Evolutionary conservation across 345 rosid species (phyloP), one percentile per base, ranked within the genome.

Genomic region (Mangifera indica): DNA sequence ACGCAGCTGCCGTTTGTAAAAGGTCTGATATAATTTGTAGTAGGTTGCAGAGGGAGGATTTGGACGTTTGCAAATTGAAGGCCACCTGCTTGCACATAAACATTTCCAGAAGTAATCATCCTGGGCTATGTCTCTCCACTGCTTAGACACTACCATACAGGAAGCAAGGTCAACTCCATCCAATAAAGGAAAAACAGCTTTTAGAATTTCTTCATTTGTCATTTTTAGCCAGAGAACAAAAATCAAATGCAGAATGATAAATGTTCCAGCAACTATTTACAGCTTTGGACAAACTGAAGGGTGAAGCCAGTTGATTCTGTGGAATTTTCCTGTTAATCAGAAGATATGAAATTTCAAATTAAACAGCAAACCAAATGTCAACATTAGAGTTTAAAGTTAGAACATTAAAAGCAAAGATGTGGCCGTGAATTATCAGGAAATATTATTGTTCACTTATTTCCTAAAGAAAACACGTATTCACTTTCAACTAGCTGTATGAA

Each of bases 31-130:
- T 21, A 92, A 80, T 79, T 83, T 88, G 84, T 82, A 83, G 79
- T 92, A 92, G 21, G 93, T 87, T 15, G 63, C 74, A 5, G 91
- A 79, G 13, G 87, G 93, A 22, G 96, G 93, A 66, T 26, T 82
- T 6, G 84, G 81, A 14, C 85, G 87, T 81, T 88, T 92, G 86
- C 96, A 89, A 78, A 88, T 72, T 0, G 97, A 92, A 73, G 98
- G 99, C 99, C 99, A 95, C 82, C 82, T 84, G 84, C 84, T 89
- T 20, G 89, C 87, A 72, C 99, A 92, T 15, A 83, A 70, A 32
- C 92, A 87, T 83, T 89, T 95, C 99, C 98, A 95, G 18, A 90
- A 81, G 80, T 87, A 95, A 78, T 95, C 99, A 42, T 95, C 99
- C 53, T 51, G 78, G 0, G 96, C 93, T 59, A 86, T 42, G 51